phyloP scores from a whole-genome alignment of 1,284 basidiomycete species.

The Trichosporon asahii region DNA sequence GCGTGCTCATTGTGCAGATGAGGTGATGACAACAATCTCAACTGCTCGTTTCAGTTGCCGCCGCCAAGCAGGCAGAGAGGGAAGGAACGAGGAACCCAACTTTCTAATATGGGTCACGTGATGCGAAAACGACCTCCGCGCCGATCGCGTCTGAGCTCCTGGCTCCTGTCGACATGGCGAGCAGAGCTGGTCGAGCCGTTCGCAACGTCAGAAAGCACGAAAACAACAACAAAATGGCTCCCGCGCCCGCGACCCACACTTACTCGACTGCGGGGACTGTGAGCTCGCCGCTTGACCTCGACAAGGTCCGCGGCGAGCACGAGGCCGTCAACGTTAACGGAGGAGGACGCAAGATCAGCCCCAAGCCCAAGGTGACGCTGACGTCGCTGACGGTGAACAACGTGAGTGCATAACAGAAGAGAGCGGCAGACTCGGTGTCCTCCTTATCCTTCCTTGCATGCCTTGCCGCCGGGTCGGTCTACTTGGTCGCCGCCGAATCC shows the following conservation, averaged over 20 bases:
- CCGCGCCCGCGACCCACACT: slow-evolving; percentile 19
- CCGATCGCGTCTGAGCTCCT: neutral
- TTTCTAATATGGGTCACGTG: neutral
- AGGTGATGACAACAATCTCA: neutral
- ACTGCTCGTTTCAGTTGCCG: neutral
- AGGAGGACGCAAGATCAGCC: slow-evolving; percentile 33
- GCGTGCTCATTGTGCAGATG: slow-evolving; percentile 15
- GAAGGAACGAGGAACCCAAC: neutral
- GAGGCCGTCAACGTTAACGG: slow-evolving; percentile 33
- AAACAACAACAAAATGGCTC: slow-evolving; percentile 9
- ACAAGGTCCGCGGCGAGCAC: slow-evolving; percentile 40
- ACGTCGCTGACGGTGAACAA: slow-evolving; percentile 51
- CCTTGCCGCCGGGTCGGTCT: no score
- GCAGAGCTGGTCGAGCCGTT: no score
- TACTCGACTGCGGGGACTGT: slow-evolving; percentile 47
- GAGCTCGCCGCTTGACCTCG: slow-evolving; percentile 43
- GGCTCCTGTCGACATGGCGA: neutral
- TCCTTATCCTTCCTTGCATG: no score
- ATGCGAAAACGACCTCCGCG: neutral
- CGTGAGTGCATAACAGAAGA: slow-evolving; percentile 31
- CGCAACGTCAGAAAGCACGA: neutral
- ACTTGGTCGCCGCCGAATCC: no score
- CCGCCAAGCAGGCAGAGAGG: neutral
- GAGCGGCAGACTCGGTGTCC: neutral
- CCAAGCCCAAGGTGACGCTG: slow-evolving; percentile 49